Evolutionary conservation across 2,329 filamentous ascomycete genomes (phyloP), one percentile per base, ranked within the genome.

Genomic region (Xylaria multiplex): DNA sequence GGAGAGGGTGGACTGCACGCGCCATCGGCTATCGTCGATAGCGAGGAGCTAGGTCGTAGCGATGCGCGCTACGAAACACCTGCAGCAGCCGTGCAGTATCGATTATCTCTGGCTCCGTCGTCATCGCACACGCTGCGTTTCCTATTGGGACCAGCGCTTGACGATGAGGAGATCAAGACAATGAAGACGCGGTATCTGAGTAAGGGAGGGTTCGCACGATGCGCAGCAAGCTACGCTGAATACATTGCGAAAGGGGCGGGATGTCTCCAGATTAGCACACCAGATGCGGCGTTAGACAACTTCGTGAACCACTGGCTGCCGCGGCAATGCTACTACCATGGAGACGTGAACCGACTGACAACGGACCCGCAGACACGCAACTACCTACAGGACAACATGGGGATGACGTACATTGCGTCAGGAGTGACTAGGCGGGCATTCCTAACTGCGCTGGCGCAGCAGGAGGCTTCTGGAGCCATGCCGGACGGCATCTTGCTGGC

Each of bases 311-410:
- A 86, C 75, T 88, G 85, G 85, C 78, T 87, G 11, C 82, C 85
- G 14, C 84, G 85, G 7, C 85, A 88, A 70, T 79, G 84, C 16
- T 87, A 83, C 78, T 87, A 88, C 74, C 85, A 88, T 70, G 85
- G 85, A 58, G 84, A 86, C 68, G 84, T 86, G 46, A 88, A 88
- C 72, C 83, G 85, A 11, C 76, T 88, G 40, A 86, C 84, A 0
- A 87, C 85, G 0, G 85, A 87, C 71, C 85, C 85, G 22, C 85
- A 87, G 72, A 88, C 85, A 7, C 82, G 85, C 49, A 87, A 88
- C 71, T 88, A 86, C 70, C 75, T 88, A 2, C 85, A 88, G 71
- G 85, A 88, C 74, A 86, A 86, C 74, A 87, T 88, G 85, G 85
- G 85, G 62, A 88, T 88, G 85, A 82, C 81, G 55, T 87, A 82